phyloP scores from a whole-genome alignment of 257 asterid genomes.

The Asclepias syriaca region DNA sequence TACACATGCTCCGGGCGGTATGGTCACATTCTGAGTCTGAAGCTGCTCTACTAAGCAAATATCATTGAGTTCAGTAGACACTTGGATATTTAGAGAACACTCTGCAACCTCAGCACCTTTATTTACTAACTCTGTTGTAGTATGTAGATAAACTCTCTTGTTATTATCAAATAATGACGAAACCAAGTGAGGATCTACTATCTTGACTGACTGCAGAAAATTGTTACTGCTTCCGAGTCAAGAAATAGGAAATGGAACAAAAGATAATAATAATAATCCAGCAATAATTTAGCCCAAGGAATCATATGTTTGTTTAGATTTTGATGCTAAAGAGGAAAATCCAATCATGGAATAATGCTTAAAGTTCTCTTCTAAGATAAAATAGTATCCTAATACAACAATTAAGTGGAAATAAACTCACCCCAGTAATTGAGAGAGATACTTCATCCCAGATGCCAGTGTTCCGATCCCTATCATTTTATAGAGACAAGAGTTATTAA shows the following conservation, averaged over 20 bases:
- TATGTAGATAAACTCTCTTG: slow-evolving; percentile 67
- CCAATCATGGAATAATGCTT: no score
- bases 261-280: not conserved
- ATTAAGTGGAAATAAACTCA: slow-evolving; percentile 33
- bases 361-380: not conserved
- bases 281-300: not conserved
- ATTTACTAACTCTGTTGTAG: slow-evolving; percentile 71
- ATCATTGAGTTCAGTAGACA: slow-evolving; percentile 64
- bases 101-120: slow-evolving; percentile 51
- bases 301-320: not conserved
- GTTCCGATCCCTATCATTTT: slow-evolving; percentile 78
- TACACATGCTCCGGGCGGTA: slow-evolving; percentile 58
- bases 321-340: not conserved
- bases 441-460: slow-evolving; percentile 99
- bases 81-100: slow-evolving; percentile 84
- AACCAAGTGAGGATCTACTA: slow-evolving; percentile 92
- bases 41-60: slow-evolving; percentile 61
- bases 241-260: slow-evolving; percentile 13
- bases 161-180: slow-evolving; percentile 67
- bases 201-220: slow-evolving; percentile 91
- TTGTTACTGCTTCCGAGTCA: slow-evolving; percentile 21
- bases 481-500: slow-evolving; percentile 8
- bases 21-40: slow-evolving; percentile 47
- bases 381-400: not conserved
- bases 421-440: slow-evolving; percentile 86